Conservation (phyloP, 345 rosid species). For the Heritiera fomes region DNA sequence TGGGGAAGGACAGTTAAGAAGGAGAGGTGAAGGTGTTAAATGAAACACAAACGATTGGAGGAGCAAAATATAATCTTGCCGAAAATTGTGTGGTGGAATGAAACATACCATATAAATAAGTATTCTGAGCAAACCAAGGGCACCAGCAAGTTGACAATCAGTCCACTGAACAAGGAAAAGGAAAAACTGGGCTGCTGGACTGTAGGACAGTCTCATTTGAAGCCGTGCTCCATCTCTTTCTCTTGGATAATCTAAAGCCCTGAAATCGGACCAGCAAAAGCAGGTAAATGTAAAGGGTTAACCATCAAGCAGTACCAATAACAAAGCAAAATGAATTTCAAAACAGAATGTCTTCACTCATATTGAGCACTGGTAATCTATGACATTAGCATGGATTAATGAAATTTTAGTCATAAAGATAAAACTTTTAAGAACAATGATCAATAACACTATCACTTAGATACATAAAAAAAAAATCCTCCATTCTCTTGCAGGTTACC, state of each 20-base stretch:
- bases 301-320: background rate
- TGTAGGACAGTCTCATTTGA: conserved; percentile 90
- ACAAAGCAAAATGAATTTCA: background rate
- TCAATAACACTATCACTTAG: background rate
- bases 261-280: conserved; percentile 26
- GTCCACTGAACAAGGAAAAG: conserved; percentile 97
- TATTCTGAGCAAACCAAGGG: conserved; percentile 84
- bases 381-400: background rate
- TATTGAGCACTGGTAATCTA: background rate
- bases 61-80: background rate
- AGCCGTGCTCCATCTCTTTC: conserved; percentile 77
- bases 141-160: conserved; percentile 88
- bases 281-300: background rate
- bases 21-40: background rate
- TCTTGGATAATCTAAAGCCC: conserved; percentile 78
- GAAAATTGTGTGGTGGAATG: background rate
- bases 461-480: background rate
- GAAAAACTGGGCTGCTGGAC: conserved; percentile 80
- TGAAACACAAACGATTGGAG: background rate
- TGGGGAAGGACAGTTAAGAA: background rate
- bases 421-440: background rate
- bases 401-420: background rate
- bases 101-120: conserved; percentile 68
- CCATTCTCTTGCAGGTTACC: background rate
- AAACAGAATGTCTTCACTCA: background rate